Conservation (phyloP, 257 asterid genomes). For the Eustoma russellianum region DNA sequence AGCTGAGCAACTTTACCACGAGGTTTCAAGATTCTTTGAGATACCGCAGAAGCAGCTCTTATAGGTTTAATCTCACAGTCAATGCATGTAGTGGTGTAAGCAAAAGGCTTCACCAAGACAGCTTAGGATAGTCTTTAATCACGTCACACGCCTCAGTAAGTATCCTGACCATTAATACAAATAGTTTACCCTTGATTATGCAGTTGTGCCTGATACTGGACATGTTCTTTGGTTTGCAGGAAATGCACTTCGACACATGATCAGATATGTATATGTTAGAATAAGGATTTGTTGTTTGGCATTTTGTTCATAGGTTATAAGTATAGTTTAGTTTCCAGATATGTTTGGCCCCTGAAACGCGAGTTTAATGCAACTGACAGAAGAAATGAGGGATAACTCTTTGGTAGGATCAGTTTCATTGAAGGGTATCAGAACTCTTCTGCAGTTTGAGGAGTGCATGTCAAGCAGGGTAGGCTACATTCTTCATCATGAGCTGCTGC, state of each 20-base stretch:
- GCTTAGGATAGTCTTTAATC: conserved; percentile 4
- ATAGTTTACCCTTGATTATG: neutral
- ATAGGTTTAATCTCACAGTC: conserved; percentile 12
- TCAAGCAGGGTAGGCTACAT: no score
- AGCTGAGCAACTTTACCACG: conserved; percentile 87
- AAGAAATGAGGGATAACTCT: conserved; percentile 10
- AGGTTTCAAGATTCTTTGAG: conserved; percentile 67
- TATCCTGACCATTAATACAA: neutral
- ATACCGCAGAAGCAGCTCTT: conserved; percentile 19
- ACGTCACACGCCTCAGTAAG: conserved; percentile 12
- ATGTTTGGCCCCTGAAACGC: neutral
- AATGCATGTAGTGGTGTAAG: neutral
- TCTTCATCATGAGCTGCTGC: no score
- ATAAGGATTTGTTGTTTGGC: neutral
- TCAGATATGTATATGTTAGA: conserved; percentile 2
- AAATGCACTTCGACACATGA: no score
- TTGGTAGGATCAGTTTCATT: no score
- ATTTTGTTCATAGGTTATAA: neutral
- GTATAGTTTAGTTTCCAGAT: neutral
- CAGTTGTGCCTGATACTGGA: neutral
- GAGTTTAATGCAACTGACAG: conserved; percentile 5
- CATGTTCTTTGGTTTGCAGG: conserved; percentile 1
- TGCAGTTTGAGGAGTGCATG: no score
- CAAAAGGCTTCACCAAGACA: conserved; percentile 7
- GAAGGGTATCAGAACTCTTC: no score